Conservation (phyloP, 2,329 filamentous ascomycete genomes). For the Endocalyx cinctus region DNA sequence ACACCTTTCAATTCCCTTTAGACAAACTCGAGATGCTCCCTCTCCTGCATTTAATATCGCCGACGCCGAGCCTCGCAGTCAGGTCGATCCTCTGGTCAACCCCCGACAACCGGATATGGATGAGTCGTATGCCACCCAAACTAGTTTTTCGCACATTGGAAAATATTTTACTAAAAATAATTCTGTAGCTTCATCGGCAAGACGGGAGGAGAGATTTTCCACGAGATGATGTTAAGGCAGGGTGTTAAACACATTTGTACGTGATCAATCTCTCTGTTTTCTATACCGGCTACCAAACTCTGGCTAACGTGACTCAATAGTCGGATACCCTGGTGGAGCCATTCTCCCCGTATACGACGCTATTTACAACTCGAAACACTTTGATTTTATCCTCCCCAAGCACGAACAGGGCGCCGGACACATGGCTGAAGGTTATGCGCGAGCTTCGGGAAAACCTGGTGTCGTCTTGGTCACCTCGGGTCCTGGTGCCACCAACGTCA, state of each 20-base stretch:
- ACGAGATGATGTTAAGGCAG: slow-evolving; percentile 97
- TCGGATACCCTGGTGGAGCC: slow-evolving; percentile 89
- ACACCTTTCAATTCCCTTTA: slow-evolving; percentile 26
- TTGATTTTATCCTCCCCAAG: slow-evolving; percentile 90
- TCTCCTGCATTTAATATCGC: slow-evolving; percentile 56
- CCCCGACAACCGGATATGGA: slow-evolving; percentile 62
- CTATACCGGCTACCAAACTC: no score
- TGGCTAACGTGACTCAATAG: slow-evolving; percentile 36
- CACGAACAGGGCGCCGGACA: slow-evolving; percentile 98
- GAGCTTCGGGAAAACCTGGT: slow-evolving; percentile 87
- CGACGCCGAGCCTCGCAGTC: slow-evolving; percentile 41
- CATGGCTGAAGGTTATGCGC: slow-evolving; percentile 96
- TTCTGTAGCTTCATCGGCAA: slow-evolving; percentile 76
- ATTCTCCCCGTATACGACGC: slow-evolving; percentile 98
- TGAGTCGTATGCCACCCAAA: slow-evolving; percentile 66
- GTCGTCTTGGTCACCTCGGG: slow-evolving; percentile 96
- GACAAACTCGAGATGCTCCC: slow-evolving; percentile 54
- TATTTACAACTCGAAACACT: slow-evolving; percentile 96
- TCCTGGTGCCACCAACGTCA: slow-evolving; percentile 91
- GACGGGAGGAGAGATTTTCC: slow-evolving; percentile 94
- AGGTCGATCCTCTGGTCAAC: slow-evolving; percentile 67
- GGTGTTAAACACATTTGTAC: slow-evolving; percentile 90
- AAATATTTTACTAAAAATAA: slow-evolving; percentile 5
- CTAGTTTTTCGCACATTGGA: not conserved
- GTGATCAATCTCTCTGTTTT: slow-evolving; percentile 33